phyloP scores from a whole-genome alignment of 2,329 filamentous ascomycete genomes.

The Leptographium lundbergii region DNA sequence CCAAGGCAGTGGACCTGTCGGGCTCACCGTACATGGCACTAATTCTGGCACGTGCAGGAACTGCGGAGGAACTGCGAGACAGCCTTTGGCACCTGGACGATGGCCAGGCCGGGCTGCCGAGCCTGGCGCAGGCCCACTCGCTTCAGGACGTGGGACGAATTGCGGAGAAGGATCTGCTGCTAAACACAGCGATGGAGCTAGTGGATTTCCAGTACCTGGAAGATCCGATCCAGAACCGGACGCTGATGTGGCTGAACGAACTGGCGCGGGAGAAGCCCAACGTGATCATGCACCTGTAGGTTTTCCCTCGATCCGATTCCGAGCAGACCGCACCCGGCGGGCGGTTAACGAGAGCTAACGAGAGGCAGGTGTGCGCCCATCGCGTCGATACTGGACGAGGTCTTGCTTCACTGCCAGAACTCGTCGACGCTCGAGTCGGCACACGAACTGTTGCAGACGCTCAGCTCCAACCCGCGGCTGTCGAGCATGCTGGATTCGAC shows the following conservation, averaged over 20 bases:
- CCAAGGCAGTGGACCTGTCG: constrained; percentile 16
- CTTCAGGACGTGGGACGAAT: constrained; percentile 32
- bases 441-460: constrained; percentile 44
- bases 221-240: constrained; percentile 46
- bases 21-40: constrained; percentile 47
- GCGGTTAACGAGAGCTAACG: neutral
- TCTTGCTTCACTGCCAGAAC: constrained; percentile 52
- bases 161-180: constrained; percentile 48
- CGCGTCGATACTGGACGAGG: constrained; percentile 44
- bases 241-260: constrained; percentile 45
- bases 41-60: constrained; percentile 43
- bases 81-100: constrained; percentile 48
- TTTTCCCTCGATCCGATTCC: constrained; percentile 7
- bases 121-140: constrained; percentile 25
- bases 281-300: constrained; percentile 47
- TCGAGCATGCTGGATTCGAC: constrained; percentile 33
- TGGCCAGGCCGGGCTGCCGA: constrained; percentile 28
- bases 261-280: constrained; percentile 40
- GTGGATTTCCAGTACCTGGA: constrained; percentile 56
- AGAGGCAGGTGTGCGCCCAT: constrained; percentile 36
- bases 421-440: constrained; percentile 45
- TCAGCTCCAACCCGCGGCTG: constrained; percentile 42
- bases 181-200: constrained; percentile 50
- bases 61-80: constrained; percentile 47
- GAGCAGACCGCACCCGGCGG: no score